These are phyloP conservation scores for Trichophyton benhamiae DNA, from an alignment of 2,329 filamentous ascomycete species.

Conservation along the genomic window DNA sequence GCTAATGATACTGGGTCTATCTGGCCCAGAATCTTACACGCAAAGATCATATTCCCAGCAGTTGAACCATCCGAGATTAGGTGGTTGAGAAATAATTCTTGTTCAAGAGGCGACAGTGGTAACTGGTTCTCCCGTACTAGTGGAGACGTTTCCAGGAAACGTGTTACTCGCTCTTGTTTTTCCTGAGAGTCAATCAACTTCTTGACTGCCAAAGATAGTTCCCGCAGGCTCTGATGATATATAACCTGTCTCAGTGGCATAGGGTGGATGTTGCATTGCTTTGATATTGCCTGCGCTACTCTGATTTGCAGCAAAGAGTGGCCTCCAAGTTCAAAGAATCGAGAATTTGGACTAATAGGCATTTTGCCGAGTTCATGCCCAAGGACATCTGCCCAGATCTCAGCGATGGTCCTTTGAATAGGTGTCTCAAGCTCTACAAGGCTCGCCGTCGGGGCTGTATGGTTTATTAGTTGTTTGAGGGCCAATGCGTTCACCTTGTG, in stretches of 20 bases:
- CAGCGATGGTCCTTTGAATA: not conserved
- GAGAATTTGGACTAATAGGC: constrained; percentile 1
- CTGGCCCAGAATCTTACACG: not conserved
- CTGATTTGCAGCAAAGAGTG: constrained; percentile 14
- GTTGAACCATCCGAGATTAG: not conserved
- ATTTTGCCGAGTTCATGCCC: not conserved
- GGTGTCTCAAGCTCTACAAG: not conserved
- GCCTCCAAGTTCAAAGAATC: constrained; percentile 12
- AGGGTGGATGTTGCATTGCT: constrained; percentile 6
- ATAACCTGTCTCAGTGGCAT: not conserved
- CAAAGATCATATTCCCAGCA: not conserved
- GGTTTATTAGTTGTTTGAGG: not conserved
- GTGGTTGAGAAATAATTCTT: not conserved
- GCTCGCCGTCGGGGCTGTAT: not conserved
- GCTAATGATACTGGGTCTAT: not conserved
- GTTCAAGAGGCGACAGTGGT: not conserved
- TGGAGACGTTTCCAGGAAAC: not conserved
- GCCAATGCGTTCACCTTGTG: not conserved
- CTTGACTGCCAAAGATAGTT: not conserved
- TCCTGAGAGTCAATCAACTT: not conserved
- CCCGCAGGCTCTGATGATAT: not conserved
- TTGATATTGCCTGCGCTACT: constrained; percentile 8
- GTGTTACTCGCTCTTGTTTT: not conserved
- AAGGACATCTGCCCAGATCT: not conserved
- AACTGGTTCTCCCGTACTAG: not conserved